These are phyloP conservation scores for Collybiopsis confluens DNA, from an alignment of 768 basidiomycete species.

Conservation along the genomic window DNA sequence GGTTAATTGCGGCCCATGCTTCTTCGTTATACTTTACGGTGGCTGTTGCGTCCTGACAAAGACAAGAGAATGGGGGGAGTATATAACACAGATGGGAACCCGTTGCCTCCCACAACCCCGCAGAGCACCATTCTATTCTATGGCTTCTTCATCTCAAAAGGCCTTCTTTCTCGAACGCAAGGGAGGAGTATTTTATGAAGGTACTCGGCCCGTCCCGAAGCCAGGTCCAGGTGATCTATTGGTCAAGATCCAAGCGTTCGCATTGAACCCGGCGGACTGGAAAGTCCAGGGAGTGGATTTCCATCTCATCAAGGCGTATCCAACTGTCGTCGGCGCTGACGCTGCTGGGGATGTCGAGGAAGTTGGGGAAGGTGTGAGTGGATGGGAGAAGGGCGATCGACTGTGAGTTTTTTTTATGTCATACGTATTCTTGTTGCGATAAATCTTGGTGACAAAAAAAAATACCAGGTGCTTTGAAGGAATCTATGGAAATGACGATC, in stretches of 20 bases:
- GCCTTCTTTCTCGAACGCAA: no score
- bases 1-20: no score
- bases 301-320: conserved; percentile 34
- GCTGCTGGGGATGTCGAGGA: conserved; percentile 47
- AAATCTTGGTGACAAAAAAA: neutral
- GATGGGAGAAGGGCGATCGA: conserved; percentile 46
- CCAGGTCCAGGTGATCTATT: conserved; percentile 2
- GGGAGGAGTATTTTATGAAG: no score
- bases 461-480: conserved; percentile 36
- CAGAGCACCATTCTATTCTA: no score
- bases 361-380: conserved; percentile 47
- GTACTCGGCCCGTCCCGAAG: neutral
- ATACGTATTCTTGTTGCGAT: neutral
- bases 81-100: no score
- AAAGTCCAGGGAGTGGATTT: conserved; percentile 30
- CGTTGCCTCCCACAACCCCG: no score
- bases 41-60: no score
- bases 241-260: neutral
- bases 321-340: conserved; percentile 44
- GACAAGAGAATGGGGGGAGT: no score
- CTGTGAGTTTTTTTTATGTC: conserved; percentile 33
- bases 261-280: neutral
- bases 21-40: no score
- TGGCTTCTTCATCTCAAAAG: no score
- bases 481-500: conserved; percentile 27